Percentiles rank a stretch among this genome's conserved stretches.
phyloP scores from a whole-genome alignment of 768 basidiomycete genomes.

The Serendipita sp. region DNA sequence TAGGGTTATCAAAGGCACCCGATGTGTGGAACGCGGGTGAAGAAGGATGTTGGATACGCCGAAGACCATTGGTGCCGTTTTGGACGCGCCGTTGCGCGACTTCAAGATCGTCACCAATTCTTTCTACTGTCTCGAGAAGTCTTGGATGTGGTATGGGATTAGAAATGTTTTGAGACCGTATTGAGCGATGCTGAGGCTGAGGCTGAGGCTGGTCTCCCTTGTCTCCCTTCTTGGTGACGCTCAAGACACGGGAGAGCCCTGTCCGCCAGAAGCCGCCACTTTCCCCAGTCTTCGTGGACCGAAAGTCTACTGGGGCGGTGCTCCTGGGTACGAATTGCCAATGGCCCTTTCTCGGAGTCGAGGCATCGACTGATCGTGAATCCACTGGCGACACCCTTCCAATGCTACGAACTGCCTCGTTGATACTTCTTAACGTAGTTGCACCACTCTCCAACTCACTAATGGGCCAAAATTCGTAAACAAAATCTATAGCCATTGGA shows the following conservation, averaged over 20 bases:
- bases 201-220: neutral
- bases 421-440: neutral
- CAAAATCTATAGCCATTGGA: neutral
- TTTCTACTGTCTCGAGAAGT: neutral
- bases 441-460: neutral
- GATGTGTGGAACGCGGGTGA: neutral
- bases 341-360: neutral
- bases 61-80: neutral
- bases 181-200: neutral
- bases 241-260: neutral
- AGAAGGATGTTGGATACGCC: neutral
- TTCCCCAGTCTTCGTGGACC: neutral
- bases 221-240: neutral
- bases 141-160: neutral
- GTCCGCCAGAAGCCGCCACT: neutral
- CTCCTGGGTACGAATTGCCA: neutral
- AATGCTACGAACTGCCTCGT: neutral
- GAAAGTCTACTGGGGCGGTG: neutral
- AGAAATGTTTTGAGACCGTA: neutral
- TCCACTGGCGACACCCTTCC: neutral
- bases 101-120: neutral
- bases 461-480: neutral
- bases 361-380: neutral
- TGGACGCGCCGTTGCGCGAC: neutral
- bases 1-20: neutral